phyloP scores from a whole-genome alignment of 2,329 filamentous ascomycete genomes.

The Dichotomopilus funicola region DNA sequence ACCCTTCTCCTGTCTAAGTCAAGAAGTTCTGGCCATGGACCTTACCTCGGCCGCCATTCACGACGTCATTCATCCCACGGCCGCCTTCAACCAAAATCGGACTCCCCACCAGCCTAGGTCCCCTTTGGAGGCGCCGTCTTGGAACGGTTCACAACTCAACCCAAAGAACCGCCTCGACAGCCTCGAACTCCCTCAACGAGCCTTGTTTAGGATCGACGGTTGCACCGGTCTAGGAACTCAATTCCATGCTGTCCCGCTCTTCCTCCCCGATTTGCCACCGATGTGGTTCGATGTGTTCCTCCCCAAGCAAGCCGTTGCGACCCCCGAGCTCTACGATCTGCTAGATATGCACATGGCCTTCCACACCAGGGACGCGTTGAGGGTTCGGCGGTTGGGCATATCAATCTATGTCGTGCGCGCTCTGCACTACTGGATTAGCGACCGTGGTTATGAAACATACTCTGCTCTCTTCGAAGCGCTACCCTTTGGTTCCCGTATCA shows the following conservation, averaged over 20 bases:
- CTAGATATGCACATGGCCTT: constrained; percentile 48
- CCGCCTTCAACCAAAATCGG: constrained; percentile 36
- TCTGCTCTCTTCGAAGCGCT: constrained; percentile 36
- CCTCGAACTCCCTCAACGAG: constrained; percentile 37
- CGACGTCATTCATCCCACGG: constrained; percentile 53
- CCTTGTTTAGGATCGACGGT: constrained; percentile 54
- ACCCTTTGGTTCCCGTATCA: constrained; percentile 53
- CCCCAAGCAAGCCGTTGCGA: constrained; percentile 41
- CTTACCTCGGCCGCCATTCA: constrained; percentile 46
- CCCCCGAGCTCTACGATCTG: constrained; percentile 36
- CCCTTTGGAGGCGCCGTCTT: constrained; percentile 24
- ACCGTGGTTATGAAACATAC: constrained; percentile 25
- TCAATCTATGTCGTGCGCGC: constrained; percentile 48
- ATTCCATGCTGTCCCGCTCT: constrained; percentile 50
- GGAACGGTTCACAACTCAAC: constrained; percentile 48
- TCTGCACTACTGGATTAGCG: constrained; percentile 45
- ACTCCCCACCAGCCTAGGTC: neutral
- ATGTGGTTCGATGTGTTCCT: constrained; percentile 54
- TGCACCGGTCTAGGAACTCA: constrained; percentile 52
- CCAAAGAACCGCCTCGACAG: constrained; percentile 56
- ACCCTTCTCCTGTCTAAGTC: neutral
- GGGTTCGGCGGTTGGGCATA: constrained; percentile 45
- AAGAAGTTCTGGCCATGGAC: constrained; percentile 39
- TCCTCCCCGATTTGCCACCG: constrained; percentile 40
- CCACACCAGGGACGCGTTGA: constrained; percentile 45